Evolutionary conservation across 148 eudicot species (phyloP), one percentile per base, ranked within the genome.

Genomic region (Rhododendron ferrugineum): DNA sequence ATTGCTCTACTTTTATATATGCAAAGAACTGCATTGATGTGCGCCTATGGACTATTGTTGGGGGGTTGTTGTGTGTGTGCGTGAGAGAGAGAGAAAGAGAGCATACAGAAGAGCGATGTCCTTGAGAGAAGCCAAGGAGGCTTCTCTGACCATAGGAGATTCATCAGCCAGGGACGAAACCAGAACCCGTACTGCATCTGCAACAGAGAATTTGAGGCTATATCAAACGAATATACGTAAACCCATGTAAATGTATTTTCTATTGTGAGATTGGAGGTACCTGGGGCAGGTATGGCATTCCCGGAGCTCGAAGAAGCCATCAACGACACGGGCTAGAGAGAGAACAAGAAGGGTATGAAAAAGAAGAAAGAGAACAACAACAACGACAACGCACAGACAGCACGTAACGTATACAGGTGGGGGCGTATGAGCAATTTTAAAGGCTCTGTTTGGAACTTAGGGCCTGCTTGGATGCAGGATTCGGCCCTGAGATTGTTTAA

Each of bases 151-250:
- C 82, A 89, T 22, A 7, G 91, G 82, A 28, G 98, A 95, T n/a
- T 96, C 99, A 85, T 96, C 99, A 23, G 98, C 94, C 26, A 96
- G 90, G 80, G 91, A 89, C 22, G 91, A 88, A 0, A 96, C 97
- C 34, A 96, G 89, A 82, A 93, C 94, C 87, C 94, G 98, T 60
- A 94, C 95, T 30, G 99, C 99, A 81, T 96, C 99, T 96, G 93
- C 77, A 82, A 87, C 64, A 68, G 36, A 68, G 36, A 68, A 30
- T 11, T 28, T 68, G 36, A 28, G 11, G 76, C 34, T 3, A 83
- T 22, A 74, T 64, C 26, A 84, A 5, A 50, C 49, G 62, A n/a
- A 44, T 18, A 30, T 5, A 9, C 72, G 62, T 40, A 32, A 34
- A 83, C 11, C 30, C 13, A 4, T 15, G 30, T 9, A 23, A 15